Conservation (phyloP, 441 rosid species). For the Croton laevigatus region DNA sequence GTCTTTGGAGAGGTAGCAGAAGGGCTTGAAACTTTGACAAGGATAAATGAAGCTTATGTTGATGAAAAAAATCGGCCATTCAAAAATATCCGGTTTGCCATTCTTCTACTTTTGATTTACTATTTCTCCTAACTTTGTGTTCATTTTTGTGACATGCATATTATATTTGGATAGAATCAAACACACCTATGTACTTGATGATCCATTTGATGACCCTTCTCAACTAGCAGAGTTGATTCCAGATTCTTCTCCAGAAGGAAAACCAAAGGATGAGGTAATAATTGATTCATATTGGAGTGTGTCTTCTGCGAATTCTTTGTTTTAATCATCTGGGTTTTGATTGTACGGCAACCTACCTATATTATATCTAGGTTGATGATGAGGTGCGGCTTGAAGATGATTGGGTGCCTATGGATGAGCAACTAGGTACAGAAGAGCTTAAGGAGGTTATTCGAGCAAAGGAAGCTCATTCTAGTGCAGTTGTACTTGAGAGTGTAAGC, state of each 20-base stretch:
- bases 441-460: constrained; percentile 78
- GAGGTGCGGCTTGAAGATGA: constrained; percentile 96
- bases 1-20: constrained; percentile 97
- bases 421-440: constrained; percentile 59
- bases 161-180: constrained; percentile 56
- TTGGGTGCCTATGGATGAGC: constrained; percentile 98
- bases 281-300: constrained; percentile 2
- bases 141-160: constrained; percentile 7
- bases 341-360: background rate
- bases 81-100: constrained; percentile 67
- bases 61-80: constrained; percentile 81
- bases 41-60: constrained; percentile 89
- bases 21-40: constrained; percentile 77
- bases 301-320: background rate
- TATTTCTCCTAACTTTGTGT: constrained; percentile 12
- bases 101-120: constrained; percentile 10
- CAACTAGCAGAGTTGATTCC: constrained; percentile 76
- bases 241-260: constrained; percentile 91
- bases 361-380: constrained; percentile 49
- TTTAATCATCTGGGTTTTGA: background rate
- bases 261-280: constrained; percentile 84
- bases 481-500: constrained; percentile 96
- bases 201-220: constrained; percentile 91
- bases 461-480: constrained; percentile 94
- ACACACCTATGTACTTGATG: constrained; percentile 72